These are phyloP conservation scores for Fusarium heterosporum DNA, from an alignment of 2,329 filamentous ascomycete species.

Conservation along the genomic window DNA sequence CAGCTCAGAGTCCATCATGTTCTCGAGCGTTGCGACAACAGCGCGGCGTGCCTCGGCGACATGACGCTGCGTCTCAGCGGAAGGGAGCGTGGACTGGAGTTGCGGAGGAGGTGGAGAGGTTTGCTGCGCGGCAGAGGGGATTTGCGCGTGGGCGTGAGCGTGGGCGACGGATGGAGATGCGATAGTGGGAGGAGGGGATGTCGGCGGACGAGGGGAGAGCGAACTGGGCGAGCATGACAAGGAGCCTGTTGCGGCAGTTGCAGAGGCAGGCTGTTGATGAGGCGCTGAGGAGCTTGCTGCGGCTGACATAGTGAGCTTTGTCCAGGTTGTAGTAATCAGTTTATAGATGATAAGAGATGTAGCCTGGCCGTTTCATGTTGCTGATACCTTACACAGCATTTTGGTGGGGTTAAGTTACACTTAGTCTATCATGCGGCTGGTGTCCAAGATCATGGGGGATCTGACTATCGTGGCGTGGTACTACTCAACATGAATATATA, in stretches of 20 bases:
- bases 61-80: conserved; percentile 58
- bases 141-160: conserved; percentile 36
- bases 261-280: conserved; percentile 21
- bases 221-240: conserved; percentile 40
- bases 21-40: conserved; percentile 73
- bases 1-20: conserved; percentile 76
- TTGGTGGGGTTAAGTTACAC: conserved; percentile 37
- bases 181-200: conserved; percentile 43
- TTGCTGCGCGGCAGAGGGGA: conserved; percentile 22
- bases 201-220: conserved; percentile 40
- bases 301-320: conserved; percentile 26
- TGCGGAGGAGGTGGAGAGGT: conserved; percentile 34
- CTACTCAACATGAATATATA: not conserved
- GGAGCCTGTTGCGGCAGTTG: conserved; percentile 25
- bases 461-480: conserved; percentile 1
- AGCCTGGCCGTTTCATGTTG: conserved; percentile 28
- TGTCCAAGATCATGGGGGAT: conserved; percentile 37
- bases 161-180: conserved; percentile 41
- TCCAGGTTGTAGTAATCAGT: conserved; percentile 1
- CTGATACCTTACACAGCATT: conserved; percentile 31
- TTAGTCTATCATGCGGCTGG: conserved; percentile 37
- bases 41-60: conserved; percentile 69
- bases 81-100: conserved; percentile 55
- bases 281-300: conserved; percentile 12
- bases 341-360: conserved; percentile 13